These are phyloP conservation scores for Mortierella sp. DNA, from an alignment of 371 early-diverging fungal species.

Conservation along the genomic window DNA sequence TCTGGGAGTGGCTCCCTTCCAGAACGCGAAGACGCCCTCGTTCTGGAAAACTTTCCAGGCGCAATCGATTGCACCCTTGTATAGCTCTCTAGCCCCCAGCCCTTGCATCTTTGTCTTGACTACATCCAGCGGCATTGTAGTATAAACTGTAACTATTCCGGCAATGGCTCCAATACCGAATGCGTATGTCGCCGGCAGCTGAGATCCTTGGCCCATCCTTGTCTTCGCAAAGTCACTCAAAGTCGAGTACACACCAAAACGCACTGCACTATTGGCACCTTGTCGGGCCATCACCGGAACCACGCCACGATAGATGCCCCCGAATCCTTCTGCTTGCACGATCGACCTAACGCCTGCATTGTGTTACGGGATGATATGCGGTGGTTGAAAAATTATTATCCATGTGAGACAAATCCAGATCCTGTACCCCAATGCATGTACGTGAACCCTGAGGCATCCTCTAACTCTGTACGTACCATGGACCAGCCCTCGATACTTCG, in stretches of 20 bases:
- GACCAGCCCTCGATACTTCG: constrained; percentile 82
- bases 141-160: constrained; percentile 90
- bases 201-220: constrained; percentile 42
- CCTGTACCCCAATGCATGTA: too few species aligned
- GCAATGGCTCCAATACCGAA: constrained; percentile 87
- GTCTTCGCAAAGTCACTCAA: constrained; percentile 71
- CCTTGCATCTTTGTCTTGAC: constrained; percentile 96
- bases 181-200: constrained; percentile 72
- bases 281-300: constrained; percentile 92
- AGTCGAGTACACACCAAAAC: constrained; percentile 87
- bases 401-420: too few species aligned
- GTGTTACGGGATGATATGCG: background rate
- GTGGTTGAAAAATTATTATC: background rate
- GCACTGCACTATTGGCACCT: constrained; percentile 92
- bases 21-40: constrained; percentile 87
- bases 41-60: constrained; percentile 73
- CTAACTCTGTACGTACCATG: constrained; percentile 67
- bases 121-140: constrained; percentile 96
- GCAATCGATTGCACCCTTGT: constrained; percentile 81
- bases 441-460: too few species aligned
- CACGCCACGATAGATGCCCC: constrained; percentile 90
- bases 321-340: constrained; percentile 80
- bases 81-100: constrained; percentile 72
- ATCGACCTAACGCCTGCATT: constrained; percentile 62
- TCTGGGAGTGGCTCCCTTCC: constrained; percentile 94